A percentile compares a stretch with the other conserved stretches of the same genome.
These are phyloP conservation scores for Sonneratia caseolaris DNA, from an alignment of 345 rosid species.

Conservation along the genomic window DNA sequence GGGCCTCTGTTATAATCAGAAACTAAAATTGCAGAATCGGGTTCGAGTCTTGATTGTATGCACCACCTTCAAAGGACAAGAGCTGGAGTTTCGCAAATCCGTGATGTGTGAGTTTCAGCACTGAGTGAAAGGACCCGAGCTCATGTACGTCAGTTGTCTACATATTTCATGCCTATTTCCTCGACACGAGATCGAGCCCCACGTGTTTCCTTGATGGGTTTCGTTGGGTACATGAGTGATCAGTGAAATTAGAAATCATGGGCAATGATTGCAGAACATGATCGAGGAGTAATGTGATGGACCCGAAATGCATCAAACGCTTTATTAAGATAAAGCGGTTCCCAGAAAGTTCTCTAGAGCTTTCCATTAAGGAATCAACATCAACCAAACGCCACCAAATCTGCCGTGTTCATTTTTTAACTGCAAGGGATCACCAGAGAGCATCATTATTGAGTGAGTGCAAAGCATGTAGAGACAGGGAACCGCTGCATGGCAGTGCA, in stretches of 20 bases:
- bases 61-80: too few species aligned
- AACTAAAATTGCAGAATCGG: too few species aligned
- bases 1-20: too few species aligned
- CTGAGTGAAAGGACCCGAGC: too few species aligned
- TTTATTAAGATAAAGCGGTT: not conserved
- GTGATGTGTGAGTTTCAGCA: too few species aligned
- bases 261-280: not conserved
- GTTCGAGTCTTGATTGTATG: too few species aligned
- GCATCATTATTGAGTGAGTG: conserved; percentile 2
- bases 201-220: not conserved
- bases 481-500: not conserved
- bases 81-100: too few species aligned
- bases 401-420: not conserved
- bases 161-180: not conserved
- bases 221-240: not conserved
- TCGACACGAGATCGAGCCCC: not conserved
- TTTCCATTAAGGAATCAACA: not conserved
- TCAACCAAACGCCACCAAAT: conserved; percentile 13
- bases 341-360: too few species aligned
- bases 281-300: not conserved
- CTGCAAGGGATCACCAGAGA: not conserved
- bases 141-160: not conserved
- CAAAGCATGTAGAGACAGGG: not conserved
- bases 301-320: not conserved
- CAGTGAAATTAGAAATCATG: not conserved